A percentile compares a stretch with the other conserved stretches of the same genome.
Conservation (phyloP, 257 asterid species). For the Capsicum rhomboideum region DNA sequence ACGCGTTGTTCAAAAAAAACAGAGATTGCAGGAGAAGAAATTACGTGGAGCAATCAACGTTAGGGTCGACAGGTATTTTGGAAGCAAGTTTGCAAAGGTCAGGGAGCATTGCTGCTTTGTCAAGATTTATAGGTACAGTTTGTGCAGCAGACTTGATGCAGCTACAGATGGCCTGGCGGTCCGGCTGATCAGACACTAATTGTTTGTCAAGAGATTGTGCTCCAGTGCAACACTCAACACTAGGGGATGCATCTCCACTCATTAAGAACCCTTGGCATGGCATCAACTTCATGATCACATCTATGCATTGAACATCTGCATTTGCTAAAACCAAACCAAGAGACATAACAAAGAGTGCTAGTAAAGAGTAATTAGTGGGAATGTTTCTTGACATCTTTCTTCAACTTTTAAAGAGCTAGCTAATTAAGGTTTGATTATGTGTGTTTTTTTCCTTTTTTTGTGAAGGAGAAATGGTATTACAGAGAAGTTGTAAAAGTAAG, state of each 20-base stretch:
- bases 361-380: background rate
- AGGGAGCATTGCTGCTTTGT: background rate
- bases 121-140: conserved; percentile 1
- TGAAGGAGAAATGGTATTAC: no score
- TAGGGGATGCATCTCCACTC: conserved; percentile 19
- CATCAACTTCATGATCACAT: conserved; percentile 16
- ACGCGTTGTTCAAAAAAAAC: background rate
- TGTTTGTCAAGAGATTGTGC: conserved; percentile 16
- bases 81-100: background rate
- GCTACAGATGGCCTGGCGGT: conserved; percentile 21
- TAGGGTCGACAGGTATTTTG: background rate
- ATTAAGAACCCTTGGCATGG: conserved; percentile 30
- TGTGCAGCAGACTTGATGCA: conserved; percentile 19
- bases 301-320: conserved; percentile 20
- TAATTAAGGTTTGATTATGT: background rate
- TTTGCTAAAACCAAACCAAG: background rate
- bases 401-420: background rate
- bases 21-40: background rate
- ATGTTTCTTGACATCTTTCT: background rate
- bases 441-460: background rate
- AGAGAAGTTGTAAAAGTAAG: no score
- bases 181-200: conserved; percentile 14
- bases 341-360: background rate
- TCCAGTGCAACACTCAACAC: conserved; percentile 15
- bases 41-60: conserved; percentile 2